Evolutionary conservation across 164 flowering plant species (phyloP).

Genomic region (Piper longum): DNA sequence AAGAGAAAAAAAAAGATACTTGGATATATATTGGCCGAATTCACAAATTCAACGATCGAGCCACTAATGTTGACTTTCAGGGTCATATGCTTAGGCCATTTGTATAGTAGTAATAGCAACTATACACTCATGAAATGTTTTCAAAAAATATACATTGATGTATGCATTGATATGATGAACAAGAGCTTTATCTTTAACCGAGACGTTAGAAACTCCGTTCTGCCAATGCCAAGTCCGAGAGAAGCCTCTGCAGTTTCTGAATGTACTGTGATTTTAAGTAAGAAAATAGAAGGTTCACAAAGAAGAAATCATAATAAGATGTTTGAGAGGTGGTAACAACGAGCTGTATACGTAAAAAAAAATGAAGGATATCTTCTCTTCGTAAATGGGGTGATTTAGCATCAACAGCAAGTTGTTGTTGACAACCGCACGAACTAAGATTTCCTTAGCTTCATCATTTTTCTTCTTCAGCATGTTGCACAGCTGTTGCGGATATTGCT

Average conservation of each 20-base stretch:
- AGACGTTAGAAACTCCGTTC: neutral
- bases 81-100: no score
- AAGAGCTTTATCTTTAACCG: neutral
- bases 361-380: slow-evolving; percentile 69
- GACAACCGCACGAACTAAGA: slow-evolving; percentile 69
- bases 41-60: no score
- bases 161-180: no score
- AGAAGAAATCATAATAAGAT: neutral
- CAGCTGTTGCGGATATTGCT: slow-evolving; percentile 31
- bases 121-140: no score
- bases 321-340: neutral
- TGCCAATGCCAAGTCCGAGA: neutral
- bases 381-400: slow-evolving; percentile 67
- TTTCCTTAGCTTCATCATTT: slow-evolving; percentile 83
- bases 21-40: no score
- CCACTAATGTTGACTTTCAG: no score
- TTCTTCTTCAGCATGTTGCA: slow-evolving; percentile 80
- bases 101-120: no score
- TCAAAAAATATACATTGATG: no score
- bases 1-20: no score
- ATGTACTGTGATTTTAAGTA: neutral
- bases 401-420: slow-evolving; percentile 75
- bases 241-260: neutral
- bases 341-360: slow-evolving; percentile 3
- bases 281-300: neutral